phyloP scores from a whole-genome alignment of 2,329 filamentous ascomycete species.

The Fusarium lyarnte region DNA sequence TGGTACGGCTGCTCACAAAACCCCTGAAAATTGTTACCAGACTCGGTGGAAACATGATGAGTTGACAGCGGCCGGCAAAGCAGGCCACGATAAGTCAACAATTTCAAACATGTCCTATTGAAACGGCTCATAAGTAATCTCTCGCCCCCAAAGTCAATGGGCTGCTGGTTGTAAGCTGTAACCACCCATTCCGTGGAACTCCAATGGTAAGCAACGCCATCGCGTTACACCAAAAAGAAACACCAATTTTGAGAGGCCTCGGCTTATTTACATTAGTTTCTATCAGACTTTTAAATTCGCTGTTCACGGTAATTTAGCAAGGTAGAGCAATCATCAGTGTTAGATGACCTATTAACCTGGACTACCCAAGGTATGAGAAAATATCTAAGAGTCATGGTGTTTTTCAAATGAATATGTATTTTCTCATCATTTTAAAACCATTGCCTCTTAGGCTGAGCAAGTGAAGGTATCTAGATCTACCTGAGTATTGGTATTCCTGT shows the following conservation, averaged over 20 bases:
- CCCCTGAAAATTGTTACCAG: background rate
- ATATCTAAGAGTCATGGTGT: background rate
- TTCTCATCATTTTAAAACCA: too few relatives aligned
- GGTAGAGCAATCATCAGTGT: background rate
- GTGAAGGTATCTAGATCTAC: too few relatives aligned
- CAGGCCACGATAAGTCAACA: background rate
- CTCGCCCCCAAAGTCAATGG: background rate
- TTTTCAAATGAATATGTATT: background rate
- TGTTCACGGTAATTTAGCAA: background rate
- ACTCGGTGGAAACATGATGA: background rate
- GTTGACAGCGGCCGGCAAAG: accelerated
- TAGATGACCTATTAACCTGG: background rate
- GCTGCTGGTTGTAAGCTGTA: background rate
- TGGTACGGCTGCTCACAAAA: background rate
- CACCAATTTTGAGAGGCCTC: background rate
- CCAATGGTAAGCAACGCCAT: background rate
- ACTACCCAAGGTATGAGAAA: background rate
- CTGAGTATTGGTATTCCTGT: too few relatives aligned
- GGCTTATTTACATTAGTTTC: accelerated
- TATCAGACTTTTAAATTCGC: background rate
- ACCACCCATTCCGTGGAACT: background rate
- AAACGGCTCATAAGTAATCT: too few relatives aligned
- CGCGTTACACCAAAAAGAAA: background rate
- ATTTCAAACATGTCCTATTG: constrained; percentile 6
- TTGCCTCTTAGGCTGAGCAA: too few relatives aligned